Evolutionary conservation across 148 eudicot genomes (phyloP).

Genomic region (Simmondsia chinensis): DNA sequence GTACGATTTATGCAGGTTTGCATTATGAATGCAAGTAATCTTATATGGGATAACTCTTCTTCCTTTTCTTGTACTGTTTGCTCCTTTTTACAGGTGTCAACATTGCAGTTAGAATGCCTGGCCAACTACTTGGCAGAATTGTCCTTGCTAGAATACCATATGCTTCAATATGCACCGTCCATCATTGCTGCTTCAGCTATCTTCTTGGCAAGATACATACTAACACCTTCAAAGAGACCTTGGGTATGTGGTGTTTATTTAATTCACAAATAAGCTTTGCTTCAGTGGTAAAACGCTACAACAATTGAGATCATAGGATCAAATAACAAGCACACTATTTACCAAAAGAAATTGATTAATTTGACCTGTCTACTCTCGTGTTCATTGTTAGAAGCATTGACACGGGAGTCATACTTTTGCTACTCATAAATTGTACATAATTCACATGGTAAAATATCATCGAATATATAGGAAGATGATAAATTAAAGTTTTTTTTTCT

Average conservation of each 20-base stretch:
- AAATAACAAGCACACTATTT: no score
- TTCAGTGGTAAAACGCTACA: no score
- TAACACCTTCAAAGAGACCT: constrained; percentile 56
- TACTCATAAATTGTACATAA: no score
- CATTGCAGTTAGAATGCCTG: constrained; percentile 76
- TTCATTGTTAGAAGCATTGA: no score
- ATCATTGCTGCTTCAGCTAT: constrained; percentile 79
- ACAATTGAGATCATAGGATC: no score
- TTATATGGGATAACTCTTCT: not conserved
- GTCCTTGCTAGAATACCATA: constrained; percentile 74
- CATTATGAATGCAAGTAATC: no score
- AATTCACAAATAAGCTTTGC: no score
- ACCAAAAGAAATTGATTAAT: no score
- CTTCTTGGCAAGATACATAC: constrained; percentile 68
- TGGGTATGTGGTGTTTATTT: constrained; percentile 48
- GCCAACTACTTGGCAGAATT: constrained; percentile 82
- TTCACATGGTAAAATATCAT: no score
- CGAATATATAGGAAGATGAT: no score
- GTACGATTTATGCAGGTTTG: not conserved
- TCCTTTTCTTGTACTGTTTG: not conserved
- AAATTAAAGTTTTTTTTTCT: not conserved
- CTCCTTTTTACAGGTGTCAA: constrained; percentile 31
- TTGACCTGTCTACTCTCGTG: no score
- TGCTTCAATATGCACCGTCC: constrained; percentile 81
- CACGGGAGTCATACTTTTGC: no score